Evolutionary conservation across 2,329 filamentous ascomycete genomes (phyloP), one percentile per base, ranked within the genome.

Genomic region (Lachnellula hyalina): DNA sequence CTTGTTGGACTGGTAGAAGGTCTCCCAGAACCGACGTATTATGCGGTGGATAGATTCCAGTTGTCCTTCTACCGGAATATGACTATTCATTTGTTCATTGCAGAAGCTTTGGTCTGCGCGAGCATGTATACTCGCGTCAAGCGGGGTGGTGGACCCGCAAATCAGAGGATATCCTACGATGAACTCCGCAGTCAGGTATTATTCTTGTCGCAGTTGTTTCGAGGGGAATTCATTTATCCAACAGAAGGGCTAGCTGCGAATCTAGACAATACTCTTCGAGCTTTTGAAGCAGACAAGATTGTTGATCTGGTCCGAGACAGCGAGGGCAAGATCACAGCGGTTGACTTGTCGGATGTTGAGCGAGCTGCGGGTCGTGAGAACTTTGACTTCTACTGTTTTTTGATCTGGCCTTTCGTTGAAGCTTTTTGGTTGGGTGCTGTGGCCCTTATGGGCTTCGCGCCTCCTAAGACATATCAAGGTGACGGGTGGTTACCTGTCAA

Each of bases 21-120:
- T 0, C 74, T 99, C 5, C 87, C 89, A 0, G 94, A 99, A 69
- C 89, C 90, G 17, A 97, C 94, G 0, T 97, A 90, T 72, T 96
- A 90, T 66, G 94, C 94, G 4, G 91, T 96, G 40, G 94, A 99
- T 70, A 83, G 91, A 51, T 99, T 99, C 75, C 94, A 99, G 69
- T 81, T 99, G 9, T 96, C 91, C 0, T 99, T 99, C 72, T 99
- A 99, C 73, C 86, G 94, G 51, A 99, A 99, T 72, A 97, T 97
- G 94, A 96, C 93, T 0, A 99, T 99, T 58, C 94, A 99, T 69
- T 81, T 99, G 5, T 99, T 99, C 71, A 94, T 99, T 54, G 87
- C 90, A 2, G 92, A 97, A 69, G 89, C 93, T 0, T 77, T 99
- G 4, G 90, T 97, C 21, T 94, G 90, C 58, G 90, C 86, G 4